Evolutionary conservation across 2,329 filamentous ascomycete genomes (phyloP), one percentile per base, ranked within the genome.

Genomic region (Talaromyces sp.): DNA sequence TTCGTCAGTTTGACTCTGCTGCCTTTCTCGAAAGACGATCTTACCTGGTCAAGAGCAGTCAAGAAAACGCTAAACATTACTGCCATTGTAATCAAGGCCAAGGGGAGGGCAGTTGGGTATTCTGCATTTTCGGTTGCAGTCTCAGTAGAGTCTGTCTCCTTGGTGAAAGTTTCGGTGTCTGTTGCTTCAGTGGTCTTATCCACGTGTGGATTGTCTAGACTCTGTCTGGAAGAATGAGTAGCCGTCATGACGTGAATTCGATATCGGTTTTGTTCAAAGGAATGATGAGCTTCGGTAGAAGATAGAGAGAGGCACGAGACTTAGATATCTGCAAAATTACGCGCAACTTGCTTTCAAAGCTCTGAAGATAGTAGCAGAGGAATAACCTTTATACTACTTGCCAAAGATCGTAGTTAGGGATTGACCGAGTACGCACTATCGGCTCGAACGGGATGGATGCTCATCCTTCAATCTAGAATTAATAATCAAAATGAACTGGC

Each of bases 51-150:
- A 41, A 62, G 60, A 50, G 60, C 47, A 31, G 22, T 17, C 25
- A 62, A 62, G 45, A 62, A 62, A 19, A 62, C 50, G 39, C 60
- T 62, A 37, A 43, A 62, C 35, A 62, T 54, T 15, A 62, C 47
- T 25, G 47, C 60, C 35, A 41, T 52, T 39, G 47, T 62, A 13
- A 62, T 62, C n/a, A 62, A 62, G 11, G 39, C 19, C 22, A 62
- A 43, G 45, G 22, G 35, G 17, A 62, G 27, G 10, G 60, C 37
- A 5, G 11, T n/a, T 1, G 60, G 60, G 39, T 62, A 62, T 31
- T 54, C 60, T n/a, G 11, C 47, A 54, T 35, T 10, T 19, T 37
- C 31, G 31, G 50, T 22, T 13, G 5, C 50, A 13, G 27, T 35
- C 13, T 35, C 27, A 3, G 31, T 11, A 54, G 27, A 54, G 2